Base-by-base conservation (phyloP, 495 filamentous ascomycete genomes). In the Stereocaulon alpinum region DNA sequence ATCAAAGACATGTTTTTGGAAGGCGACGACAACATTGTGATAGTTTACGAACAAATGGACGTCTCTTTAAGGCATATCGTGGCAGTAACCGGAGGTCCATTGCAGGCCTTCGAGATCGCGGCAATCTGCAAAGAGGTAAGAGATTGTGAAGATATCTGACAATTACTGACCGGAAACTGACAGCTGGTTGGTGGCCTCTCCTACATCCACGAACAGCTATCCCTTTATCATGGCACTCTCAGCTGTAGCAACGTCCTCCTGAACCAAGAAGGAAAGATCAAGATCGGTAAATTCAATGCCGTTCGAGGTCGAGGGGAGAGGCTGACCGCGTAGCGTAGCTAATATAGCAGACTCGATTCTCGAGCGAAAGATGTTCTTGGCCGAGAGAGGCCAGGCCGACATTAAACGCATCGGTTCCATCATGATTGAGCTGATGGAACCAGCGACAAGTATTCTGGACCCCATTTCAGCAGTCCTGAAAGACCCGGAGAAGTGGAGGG, bases 21-120 rank as follows among this genome's bases (percentile, higher is more conserved):
- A 42, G 50, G 29, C 24, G 37, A 59, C 29, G 47, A 63, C n/a
- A n/a, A n/a, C n/a, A 40, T 59, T n/a, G 43, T 59, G 17, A 52
- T 64, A 27, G 50, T 64, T 18, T 64, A 64, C 24, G 55, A 64
- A 45, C 29, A 41, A 52, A 64, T 64, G 58, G 52, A 64, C 27
- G 29, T 59, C 18, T 53, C 61, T 17, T 40, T 63, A 6, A 27
- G 49, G 42, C 44, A 59, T 22, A 34, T 63, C 37, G 44, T 29
- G 2, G 40, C 27, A 15, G 34, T 59, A 45, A 29, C 37, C 3
- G 11, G 42, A 53, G 45, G 27, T 5, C 45, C 32, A n/a, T 59
- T 54, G 44, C 22, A 58, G 15, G 34, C 43, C 14, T 52, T 24
- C 27, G n/a, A 63, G 22, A 59, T 63, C 55, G 34, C 45, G 20